phyloP scores from a whole-genome alignment of 768 basidiomycete species.

The Cystobasidium tubakii region DNA sequence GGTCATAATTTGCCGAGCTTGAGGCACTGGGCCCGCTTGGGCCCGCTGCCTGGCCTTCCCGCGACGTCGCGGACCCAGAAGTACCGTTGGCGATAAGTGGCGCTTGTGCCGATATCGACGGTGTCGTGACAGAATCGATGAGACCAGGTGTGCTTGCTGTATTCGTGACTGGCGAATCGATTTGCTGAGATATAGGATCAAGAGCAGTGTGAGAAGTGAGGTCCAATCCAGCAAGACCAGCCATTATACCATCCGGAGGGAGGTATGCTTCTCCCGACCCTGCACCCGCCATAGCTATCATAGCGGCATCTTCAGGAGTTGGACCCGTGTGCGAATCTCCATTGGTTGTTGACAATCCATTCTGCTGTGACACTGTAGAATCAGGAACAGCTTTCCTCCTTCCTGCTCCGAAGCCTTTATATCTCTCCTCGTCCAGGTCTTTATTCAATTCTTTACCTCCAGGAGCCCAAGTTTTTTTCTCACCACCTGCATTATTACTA shows the following conservation, averaged over 20 bases:
- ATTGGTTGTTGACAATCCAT: neutral
- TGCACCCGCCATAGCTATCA: neutral
- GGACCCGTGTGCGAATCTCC: neutral
- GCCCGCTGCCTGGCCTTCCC: neutral
- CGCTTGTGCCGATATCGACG: neutral
- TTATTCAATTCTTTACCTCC: slow-evolving; percentile 88
- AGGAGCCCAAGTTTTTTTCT: slow-evolving; percentile 90
- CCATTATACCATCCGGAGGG: slow-evolving; percentile 59
- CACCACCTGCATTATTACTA: slow-evolving; percentile 71
- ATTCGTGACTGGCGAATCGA: neutral
- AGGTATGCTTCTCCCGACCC: slow-evolving; percentile 48
- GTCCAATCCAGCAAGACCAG: slow-evolving; percentile 76
- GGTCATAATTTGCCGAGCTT: neutral
- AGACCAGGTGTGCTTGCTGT: slow-evolving; percentile 12
- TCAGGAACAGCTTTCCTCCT: slow-evolving; percentile 41
- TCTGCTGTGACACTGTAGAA: neutral
- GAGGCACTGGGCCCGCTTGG: neutral
- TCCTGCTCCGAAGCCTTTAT: slow-evolving; percentile 53
- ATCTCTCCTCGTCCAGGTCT: slow-evolving; percentile 62
- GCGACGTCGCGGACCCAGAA: neutral
- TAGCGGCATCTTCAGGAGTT: slow-evolving; percentile 17
- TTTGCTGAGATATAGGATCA: neutral
- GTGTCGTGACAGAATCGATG: slow-evolving; percentile 1
- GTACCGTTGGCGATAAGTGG: neutral
- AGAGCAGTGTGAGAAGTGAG: slow-evolving; percentile 51